Evolutionary conservation across 2,329 filamentous ascomycete species (phyloP), one percentile per base, ranked within the genome.

Genomic region (Volutella citrinella): DNA sequence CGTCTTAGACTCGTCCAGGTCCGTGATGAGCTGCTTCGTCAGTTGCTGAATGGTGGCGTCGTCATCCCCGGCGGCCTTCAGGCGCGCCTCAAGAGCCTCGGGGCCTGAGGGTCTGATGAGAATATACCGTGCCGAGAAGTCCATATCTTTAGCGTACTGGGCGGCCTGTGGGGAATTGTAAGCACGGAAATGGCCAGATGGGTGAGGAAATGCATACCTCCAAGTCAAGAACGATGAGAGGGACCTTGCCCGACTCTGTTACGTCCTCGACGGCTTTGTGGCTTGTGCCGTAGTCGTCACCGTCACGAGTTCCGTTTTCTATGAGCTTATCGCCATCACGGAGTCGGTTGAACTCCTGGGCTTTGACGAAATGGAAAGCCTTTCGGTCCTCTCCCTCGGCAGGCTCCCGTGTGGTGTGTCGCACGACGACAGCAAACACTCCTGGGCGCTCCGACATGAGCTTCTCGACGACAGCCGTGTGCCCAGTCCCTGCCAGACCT

Each of bases 401-500:
- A 4, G 70, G 63, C 17, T 61, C 57, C 12, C 76, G 65, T 5
- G 73, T 78, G 4, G 78, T 78, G 48, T 82, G 74, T 10, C 66
- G 66, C 11, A 71, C 59, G 9, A 78, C 74, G 29, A 61, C 64
- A 14, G 73, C 80, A 50, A 91, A 88, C 14, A 78, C 78, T 32
- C 78, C 74, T 7, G 76, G 77, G 55, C 80, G 78, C 35, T 75
- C 72, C 18, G 78, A 73, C 45, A 84, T 64, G 12, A 93, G 71
- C 43, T 74, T 72, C 37, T 72, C 73, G 33, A 82, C 64, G 26
- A 90, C 64, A 3, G 75, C 76, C 12, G 78, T 76, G 56, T 83
- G 85, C 27, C 79, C 80, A 8, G 72, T 68, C 34, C 76, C 76
- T 6, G 66, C 69, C 6, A 80, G 76, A 4, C 83, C 84, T 8